phyloP scores from a whole-genome alignment of 371 early-diverging fungal genomes.

The Circinella minor region DNA sequence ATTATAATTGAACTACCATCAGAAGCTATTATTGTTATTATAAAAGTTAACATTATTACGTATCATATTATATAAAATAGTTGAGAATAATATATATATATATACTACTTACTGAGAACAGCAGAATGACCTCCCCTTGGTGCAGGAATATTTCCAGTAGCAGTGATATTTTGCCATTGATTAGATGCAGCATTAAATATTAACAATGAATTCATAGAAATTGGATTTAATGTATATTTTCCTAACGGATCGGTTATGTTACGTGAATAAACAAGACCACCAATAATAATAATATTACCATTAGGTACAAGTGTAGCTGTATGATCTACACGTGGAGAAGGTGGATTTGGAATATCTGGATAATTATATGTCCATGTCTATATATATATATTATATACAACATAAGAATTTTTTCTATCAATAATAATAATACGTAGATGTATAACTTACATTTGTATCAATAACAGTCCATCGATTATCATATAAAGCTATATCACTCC shows the following conservation, averaged over 20 bases:
- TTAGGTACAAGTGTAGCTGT: slow-evolving; percentile 30
- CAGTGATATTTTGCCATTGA: slow-evolving; percentile 42
- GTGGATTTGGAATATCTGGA: slow-evolving; percentile 15
- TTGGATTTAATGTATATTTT: slow-evolving; percentile 35
- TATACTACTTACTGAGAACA: slow-evolving; percentile 31
- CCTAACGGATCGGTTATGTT: slow-evolving; percentile 35
- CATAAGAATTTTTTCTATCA: not conserved
- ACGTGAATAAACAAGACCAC: slow-evolving; percentile 25
- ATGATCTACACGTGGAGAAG: slow-evolving; percentile 22
- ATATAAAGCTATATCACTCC: not conserved
- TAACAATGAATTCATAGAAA: slow-evolving; percentile 43
- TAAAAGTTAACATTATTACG: not conserved
- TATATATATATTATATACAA: too few relatives aligned
- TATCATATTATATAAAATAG: too few relatives aligned
- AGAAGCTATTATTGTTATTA: not conserved
- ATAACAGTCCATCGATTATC: slow-evolving; percentile 39
- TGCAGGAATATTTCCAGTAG: slow-evolving; percentile 50
- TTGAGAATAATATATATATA: not conserved
- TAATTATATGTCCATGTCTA: slow-evolving; percentile 19
- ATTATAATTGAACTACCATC: slow-evolving; percentile 26
- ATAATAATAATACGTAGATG: not conserved
- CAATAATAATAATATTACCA: slow-evolving; percentile 35
- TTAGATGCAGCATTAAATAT: slow-evolving; percentile 32
- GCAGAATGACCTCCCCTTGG: slow-evolving; percentile 50
- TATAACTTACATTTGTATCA: slow-evolving; percentile 34